These are phyloP conservation scores for Leucaena leucocephala DNA, from an alignment of 306 rosid genomes.

Conservation along the genomic window DNA sequence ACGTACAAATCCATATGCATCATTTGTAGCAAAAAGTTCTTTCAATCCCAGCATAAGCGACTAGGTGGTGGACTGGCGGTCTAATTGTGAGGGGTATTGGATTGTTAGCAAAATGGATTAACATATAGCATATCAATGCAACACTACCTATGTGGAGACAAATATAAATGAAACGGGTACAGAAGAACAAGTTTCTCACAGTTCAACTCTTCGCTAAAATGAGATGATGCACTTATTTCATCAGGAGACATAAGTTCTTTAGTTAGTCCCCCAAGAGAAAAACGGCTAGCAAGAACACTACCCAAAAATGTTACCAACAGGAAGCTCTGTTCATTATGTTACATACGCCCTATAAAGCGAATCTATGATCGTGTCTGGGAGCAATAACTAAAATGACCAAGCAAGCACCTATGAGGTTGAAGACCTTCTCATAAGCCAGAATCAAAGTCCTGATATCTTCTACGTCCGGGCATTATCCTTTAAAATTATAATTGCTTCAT, in stretches of 20 bases:
- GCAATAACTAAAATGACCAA: not conserved
- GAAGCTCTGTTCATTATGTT: not conserved
- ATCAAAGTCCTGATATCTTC: not conserved
- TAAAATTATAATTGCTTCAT: not conserved
- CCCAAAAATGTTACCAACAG: not conserved
- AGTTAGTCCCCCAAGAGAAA: not conserved
- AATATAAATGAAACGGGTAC: not conserved
- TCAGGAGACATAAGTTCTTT: not conserved
- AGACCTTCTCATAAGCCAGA: not conserved
- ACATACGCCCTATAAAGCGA: not conserved
- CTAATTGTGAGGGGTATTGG: not conserved
- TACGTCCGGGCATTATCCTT: not conserved
- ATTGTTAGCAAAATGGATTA: not conserved
- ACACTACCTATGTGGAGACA: constrained; percentile 1
- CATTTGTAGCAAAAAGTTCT: not conserved
- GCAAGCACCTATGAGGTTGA: not conserved
- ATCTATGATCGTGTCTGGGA: not conserved
- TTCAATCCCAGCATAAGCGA: not conserved
- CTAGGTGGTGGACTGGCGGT: not conserved
- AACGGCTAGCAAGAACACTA: not conserved
- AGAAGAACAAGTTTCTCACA: not conserved
- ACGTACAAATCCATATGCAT: not conserved
- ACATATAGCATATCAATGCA: not conserved
- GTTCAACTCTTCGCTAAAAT: not conserved
- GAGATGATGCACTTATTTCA: not conserved